Evolutionary conservation across 2,329 filamentous ascomycete species (phyloP).

Genomic region (Fusarium sacchari): DNA sequence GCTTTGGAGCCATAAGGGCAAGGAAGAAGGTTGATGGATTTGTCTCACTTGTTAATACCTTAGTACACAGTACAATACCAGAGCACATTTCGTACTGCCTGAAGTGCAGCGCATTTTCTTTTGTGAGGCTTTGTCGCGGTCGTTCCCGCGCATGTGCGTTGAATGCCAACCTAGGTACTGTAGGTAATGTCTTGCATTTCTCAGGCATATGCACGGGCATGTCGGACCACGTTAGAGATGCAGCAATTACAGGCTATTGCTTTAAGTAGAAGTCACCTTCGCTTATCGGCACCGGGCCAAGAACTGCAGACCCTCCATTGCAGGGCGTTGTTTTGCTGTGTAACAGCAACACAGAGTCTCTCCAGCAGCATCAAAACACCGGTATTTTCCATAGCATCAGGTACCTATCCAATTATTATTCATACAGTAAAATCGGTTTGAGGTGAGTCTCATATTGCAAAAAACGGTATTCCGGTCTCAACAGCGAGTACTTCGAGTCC

Average conservation of each 20-base stretch:
- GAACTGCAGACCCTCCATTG: slow-evolving; percentile 16
- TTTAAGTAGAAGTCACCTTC: slow-evolving; percentile 13
- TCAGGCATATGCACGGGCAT: background rate
- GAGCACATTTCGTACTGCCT: slow-evolving; percentile 7
- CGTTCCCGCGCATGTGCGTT: background rate
- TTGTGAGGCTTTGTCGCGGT: background rate
- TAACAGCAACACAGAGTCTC: background rate
- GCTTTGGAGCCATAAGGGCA: slow-evolving; percentile 20
- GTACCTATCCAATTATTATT: background rate
- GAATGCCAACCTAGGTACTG: background rate
- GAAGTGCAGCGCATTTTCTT: background rate
- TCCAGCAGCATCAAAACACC: background rate
- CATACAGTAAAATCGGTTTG: background rate
- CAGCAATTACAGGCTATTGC: slow-evolving; percentile 1
- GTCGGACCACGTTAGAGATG: slow-evolving; percentile 1
- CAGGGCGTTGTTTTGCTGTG: slow-evolving; percentile 3
- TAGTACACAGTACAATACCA: slow-evolving; percentile 26
- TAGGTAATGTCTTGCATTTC: background rate
- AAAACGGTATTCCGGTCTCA: background rate
- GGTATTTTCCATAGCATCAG: background rate
- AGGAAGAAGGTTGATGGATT: slow-evolving; percentile 19
- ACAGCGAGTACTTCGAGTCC: background rate
- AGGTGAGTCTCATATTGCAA: background rate
- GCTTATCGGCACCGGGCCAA: slow-evolving; percentile 43
- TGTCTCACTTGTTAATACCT: slow-evolving; percentile 33